A percentile compares a stretch with the other conserved stretches of the same genome.
phyloP scores from a whole-genome alignment of 1,284 basidiomycete genomes.

The Naganishia sp. region DNA sequence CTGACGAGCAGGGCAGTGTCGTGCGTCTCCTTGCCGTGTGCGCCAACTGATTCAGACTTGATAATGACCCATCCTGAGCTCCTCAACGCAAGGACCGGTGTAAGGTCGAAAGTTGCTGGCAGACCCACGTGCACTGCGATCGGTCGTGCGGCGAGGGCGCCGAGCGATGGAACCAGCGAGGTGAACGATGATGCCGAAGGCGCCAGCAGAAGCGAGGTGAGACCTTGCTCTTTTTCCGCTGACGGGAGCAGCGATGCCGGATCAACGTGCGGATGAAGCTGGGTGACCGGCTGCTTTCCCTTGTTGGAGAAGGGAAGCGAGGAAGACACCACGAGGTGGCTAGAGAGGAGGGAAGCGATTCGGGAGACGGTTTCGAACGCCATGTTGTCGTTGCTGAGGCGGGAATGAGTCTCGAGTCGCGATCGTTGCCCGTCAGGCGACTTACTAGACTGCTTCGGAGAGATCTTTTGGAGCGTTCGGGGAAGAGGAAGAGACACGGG shows the following conservation, averaged over 20 bases:
- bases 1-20: conserved; percentile 73
- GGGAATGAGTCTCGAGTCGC: neutral
- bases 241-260: conserved; percentile 29
- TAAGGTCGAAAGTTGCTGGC: conserved; percentile 57
- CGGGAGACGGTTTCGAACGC: conserved; percentile 33
- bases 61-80: conserved; percentile 64
- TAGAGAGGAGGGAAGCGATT: conserved; percentile 38
- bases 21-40: conserved; percentile 64
- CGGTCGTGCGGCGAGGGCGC: conserved; percentile 60
- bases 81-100: conserved; percentile 62
- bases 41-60: conserved; percentile 59
- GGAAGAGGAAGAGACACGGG: neutral
- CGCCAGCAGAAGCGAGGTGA: conserved; percentile 37
- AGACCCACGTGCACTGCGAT: conserved; percentile 65
- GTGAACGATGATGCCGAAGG: conserved; percentile 36
- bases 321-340: conserved; percentile 33
- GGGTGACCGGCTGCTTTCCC: conserved; percentile 19
- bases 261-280: conserved; percentile 32
- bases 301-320: conserved; percentile 34
- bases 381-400: neutral
- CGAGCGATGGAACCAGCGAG: conserved; percentile 55
- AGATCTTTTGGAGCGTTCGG: neutral
- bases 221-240: conserved; percentile 19
- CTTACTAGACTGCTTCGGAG: no score
- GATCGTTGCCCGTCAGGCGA: no score